Evolutionary conservation across 2,329 filamentous ascomycete species (phyloP).

Genomic region (Colletotrichum falcatum): DNA sequence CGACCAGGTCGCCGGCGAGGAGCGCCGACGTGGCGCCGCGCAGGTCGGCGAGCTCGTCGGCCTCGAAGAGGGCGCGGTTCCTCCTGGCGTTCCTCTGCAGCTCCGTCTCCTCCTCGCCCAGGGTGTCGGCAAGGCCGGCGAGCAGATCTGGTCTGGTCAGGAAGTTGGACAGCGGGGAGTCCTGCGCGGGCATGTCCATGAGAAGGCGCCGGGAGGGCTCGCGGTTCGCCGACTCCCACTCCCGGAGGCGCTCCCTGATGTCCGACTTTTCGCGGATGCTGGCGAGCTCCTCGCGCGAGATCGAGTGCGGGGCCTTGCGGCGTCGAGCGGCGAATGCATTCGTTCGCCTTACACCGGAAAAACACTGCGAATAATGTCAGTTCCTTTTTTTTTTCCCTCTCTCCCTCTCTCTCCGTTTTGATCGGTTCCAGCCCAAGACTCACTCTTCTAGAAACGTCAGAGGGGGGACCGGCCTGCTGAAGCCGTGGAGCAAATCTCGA

Average conservation of each 20-base stretch:
- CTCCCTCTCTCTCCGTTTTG: too few relatives aligned
- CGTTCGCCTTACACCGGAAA: background rate
- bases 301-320: too few relatives aligned
- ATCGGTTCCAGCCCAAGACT: too few relatives aligned
- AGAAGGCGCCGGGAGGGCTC: conserved; percentile 43
- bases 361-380: background rate
- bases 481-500: conserved; percentile 23
- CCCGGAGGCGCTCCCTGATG: conserved; percentile 56
- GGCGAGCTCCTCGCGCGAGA: conserved; percentile 5
- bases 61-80: conserved; percentile 50
- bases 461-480: conserved; percentile 20
- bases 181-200: conserved; percentile 46
- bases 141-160: conserved; percentile 52
- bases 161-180: conserved; percentile 48
- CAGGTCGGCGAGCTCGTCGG: conserved; percentile 52
- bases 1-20: conserved; percentile 63
- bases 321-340: too few relatives aligned
- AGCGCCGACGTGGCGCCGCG: conserved; percentile 49
- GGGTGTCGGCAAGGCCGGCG: conserved; percentile 44
- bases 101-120: conserved; percentile 38
- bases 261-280: conserved; percentile 28
- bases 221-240: conserved; percentile 56
- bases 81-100: conserved; percentile 36
- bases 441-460: conserved; percentile 14
- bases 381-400: too few relatives aligned